Evolutionary conservation across 176 grass and related monocot species (phyloP), one percentile per base, ranked within the genome.

Genomic region (Puccinellia tenuiflora): DNA sequence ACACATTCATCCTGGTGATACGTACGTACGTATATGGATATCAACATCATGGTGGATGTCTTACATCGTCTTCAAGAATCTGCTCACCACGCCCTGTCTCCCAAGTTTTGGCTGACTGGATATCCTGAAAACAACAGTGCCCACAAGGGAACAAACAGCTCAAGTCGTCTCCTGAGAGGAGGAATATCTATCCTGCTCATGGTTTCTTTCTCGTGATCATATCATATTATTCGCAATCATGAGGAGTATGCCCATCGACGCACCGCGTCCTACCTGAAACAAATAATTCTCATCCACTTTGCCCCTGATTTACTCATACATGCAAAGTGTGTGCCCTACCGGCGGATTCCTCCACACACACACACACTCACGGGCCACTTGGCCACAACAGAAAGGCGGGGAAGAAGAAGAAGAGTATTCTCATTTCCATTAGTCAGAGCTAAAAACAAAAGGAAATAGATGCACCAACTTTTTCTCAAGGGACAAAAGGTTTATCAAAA

Each of bases 261-360:
- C 88, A 86, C 84, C 79, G 88, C 88, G 88, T 89, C 70, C 88
- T 73, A 78, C 74, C 88, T 79, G 84, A 83, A 83, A 51, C 65
- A 52, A 85, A 85, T 35, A 45, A 50, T 79, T 77, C 67, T 35
- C 73, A 67, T 90, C 79, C 73, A 78, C 26, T 90, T 86, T 83
- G 61, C 43, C 66, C 26, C 65, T 71, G 28, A 28, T 81, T 86
- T 70, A 68, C 53, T 66, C 46, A 21, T 37, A 30, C 74, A 79
- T 67, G 79, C 73, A 37, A 71, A 53, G 73, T 35, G 47, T 73
- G 79, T 90, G 79, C 46, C 72, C 73, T 86, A 82, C 64, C 83
- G 77, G 78, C 83, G 77, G 78, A 90, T 90, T 86, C 88, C 64
- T 66, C 68, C 76, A 28, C 22, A 34, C 69, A 80, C 53, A 30